A percentile compares a stretch with the other conserved stretches of the same genome.
Evolutionary conservation across 257 asterid species (phyloP).

Genomic region (Oldenlandia corymbosa): DNA sequence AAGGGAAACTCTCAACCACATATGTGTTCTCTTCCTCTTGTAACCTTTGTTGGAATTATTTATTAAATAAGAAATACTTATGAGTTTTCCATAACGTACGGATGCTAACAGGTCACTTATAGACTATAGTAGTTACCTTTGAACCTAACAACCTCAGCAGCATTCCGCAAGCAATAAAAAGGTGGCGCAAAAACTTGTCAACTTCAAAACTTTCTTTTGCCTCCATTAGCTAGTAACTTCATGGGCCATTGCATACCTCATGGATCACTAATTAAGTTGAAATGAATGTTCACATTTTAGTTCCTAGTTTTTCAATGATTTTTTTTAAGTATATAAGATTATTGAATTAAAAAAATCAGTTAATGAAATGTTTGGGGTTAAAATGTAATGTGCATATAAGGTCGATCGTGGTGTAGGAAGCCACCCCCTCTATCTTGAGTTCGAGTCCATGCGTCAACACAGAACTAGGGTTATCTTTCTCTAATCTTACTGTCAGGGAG

Average conservation of each 20-base stretch:
- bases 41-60: not conserved
- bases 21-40: not conserved
- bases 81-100: not conserved
- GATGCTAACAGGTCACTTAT: constrained; percentile 8
- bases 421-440: too few relatives aligned
- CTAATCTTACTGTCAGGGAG: too few relatives aligned
- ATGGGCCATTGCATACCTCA: constrained; percentile 20
- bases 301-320: too few relatives aligned
- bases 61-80: not conserved
- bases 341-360: too few relatives aligned
- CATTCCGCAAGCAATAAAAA: not conserved
- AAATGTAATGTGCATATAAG: too few relatives aligned
- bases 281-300: not conserved
- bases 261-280: constrained; percentile 25
- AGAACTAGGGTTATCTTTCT: too few relatives aligned
- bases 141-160: constrained; percentile 54
- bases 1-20: too few relatives aligned
- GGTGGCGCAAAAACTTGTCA: constrained; percentile 41
- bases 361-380: too few relatives aligned
- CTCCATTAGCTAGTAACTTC: constrained; percentile 37
- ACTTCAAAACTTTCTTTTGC: constrained; percentile 28
- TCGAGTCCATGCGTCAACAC: too few relatives aligned
- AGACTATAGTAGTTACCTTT: constrained; percentile 34
- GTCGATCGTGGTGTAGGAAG: too few relatives aligned
- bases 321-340: too few relatives aligned